Evolutionary conservation across 2,329 filamentous ascomycete species (phyloP).

Genomic region (Aspergillus persii): DNA sequence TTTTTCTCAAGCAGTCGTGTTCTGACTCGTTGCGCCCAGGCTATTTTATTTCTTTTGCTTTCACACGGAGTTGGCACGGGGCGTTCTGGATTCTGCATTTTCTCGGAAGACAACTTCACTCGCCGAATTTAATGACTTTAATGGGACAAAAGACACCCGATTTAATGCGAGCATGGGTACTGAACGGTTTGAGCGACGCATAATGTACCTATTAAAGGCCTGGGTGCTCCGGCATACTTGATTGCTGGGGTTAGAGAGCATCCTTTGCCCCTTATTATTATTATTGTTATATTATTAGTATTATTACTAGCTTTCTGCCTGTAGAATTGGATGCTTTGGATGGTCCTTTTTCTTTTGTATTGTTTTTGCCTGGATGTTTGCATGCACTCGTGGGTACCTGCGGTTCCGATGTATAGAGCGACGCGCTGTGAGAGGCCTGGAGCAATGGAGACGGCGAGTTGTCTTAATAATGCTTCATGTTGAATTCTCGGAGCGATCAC

Average conservation of each 20-base stretch:
- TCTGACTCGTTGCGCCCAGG: not conserved
- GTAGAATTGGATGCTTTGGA: slow-evolving; percentile 3
- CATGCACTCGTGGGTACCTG: not conserved
- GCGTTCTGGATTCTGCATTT: slow-evolving; percentile 14
- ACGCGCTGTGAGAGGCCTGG: slow-evolving; percentile 2
- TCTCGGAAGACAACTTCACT: slow-evolving; percentile 9
- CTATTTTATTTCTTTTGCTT: not conserved
- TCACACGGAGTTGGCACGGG: slow-evolving; percentile 10
- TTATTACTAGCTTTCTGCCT: not conserved
- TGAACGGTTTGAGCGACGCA: slow-evolving; percentile 5
- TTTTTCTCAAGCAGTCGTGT: not conserved
- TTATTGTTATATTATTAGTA: not conserved
- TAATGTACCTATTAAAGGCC: slow-evolving; percentile 11
- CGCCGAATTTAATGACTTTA: slow-evolving; percentile 24
- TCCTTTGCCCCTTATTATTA: not conserved
- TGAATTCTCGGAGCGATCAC: slow-evolving; percentile 8
- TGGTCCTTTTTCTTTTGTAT: not conserved
- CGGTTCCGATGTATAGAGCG: slow-evolving; percentile 6
- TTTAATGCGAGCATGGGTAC: slow-evolving; percentile 21
- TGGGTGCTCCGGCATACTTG: slow-evolving; percentile 4
- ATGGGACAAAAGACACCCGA: slow-evolving; percentile 10
- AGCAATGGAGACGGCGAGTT: not conserved
- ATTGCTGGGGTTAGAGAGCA: not conserved
- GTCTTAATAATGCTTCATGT: slow-evolving; percentile 25
- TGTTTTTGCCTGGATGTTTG: not conserved